These are phyloP conservation scores for Paecilomyces fulvus DNA, from an alignment of 2,329 filamentous ascomycete genomes.

Conservation along the genomic window DNA sequence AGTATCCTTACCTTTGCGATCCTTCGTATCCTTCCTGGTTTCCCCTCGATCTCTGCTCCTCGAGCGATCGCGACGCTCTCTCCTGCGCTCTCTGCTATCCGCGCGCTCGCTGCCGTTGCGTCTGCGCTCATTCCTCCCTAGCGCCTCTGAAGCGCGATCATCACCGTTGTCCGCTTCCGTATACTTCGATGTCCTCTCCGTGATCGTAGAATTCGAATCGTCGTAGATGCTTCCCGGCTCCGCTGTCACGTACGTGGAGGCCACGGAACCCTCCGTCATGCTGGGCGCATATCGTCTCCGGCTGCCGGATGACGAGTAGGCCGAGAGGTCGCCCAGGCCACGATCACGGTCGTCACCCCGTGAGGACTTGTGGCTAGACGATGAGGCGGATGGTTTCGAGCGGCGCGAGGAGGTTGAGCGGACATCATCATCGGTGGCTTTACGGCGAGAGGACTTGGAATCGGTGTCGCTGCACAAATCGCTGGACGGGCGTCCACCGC, in stretches of 20 bases:
- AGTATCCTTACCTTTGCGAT: constrained; percentile 7
- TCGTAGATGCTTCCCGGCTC: constrained; percentile 20
- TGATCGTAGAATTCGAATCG: constrained; percentile 18
- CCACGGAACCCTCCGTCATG: constrained; percentile 15
- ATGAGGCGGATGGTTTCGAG: constrained; percentile 19
- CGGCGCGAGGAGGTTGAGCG: constrained; percentile 7
- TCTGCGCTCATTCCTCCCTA: constrained; percentile 4
- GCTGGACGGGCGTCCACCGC: constrained; percentile 15
- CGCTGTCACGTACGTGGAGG: constrained; percentile 33
- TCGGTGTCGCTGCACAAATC: constrained; percentile 21
- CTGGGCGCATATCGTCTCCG: constrained; percentile 20
- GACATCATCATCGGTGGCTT: constrained; percentile 10
- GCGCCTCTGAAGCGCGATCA: constrained; percentile 1
- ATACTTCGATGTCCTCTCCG: constrained; percentile 21
- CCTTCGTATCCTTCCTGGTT: constrained; percentile 17
- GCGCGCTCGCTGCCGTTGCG: not conserved
- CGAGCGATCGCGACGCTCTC: constrained; percentile 13
- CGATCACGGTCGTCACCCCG: constrained; percentile 41
- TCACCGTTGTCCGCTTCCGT: constrained; percentile 8
- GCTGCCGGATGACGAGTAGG: constrained; percentile 16
- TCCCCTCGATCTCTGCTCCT: constrained; percentile 15
- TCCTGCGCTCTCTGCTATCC: constrained; percentile 4
- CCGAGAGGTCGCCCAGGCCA: constrained; percentile 26
- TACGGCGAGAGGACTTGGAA: constrained; percentile 26
- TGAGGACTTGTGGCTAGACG: constrained; percentile 31